phyloP scores from a whole-genome alignment of 2,329 filamentous ascomycete species.

The Blastomyces percursus region DNA sequence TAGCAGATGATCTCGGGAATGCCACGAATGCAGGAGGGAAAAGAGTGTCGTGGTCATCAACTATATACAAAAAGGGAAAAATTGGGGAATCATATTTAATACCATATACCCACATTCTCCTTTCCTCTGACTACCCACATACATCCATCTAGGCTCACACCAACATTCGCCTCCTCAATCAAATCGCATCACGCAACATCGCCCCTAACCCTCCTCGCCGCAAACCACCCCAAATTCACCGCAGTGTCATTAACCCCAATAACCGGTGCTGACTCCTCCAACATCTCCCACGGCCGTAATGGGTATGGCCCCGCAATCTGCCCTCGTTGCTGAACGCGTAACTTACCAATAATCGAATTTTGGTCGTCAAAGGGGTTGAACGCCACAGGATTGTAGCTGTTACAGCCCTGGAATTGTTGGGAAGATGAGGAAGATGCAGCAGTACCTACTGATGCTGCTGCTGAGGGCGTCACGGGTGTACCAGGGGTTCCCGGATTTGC shows the following conservation, averaged over 20 bases:
- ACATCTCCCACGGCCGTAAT: slow-evolving; percentile 34
- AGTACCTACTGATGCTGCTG: neutral
- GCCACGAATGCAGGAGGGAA: neutral
- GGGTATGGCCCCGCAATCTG: slow-evolving; percentile 27
- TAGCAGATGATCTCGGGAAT: neutral
- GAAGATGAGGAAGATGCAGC: neutral
- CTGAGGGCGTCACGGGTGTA: neutral
- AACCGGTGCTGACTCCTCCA: slow-evolving; percentile 36
- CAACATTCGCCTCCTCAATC: neutral
- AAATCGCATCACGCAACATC: neutral
- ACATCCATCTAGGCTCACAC: neutral
- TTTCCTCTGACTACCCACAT: neutral
- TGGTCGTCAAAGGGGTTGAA: slow-evolving; percentile 18
- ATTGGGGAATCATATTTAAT: neutral
- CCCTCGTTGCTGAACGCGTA: slow-evolving; percentile 30
- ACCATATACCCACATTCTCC: neutral
- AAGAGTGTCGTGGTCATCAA: neutral
- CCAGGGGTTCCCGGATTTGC: neutral
- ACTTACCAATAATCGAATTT: slow-evolving; percentile 21
- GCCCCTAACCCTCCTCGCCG: slow-evolving; percentile 22
- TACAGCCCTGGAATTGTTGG: neutral
- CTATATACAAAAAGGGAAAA: neutral
- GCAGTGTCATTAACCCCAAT: slow-evolving; percentile 37
- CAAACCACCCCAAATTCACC: slow-evolving; percentile 33
- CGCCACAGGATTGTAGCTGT: neutral